These are phyloP conservation scores for Acacia concinna DNA, from an alignment of 331 rosid species.

Conservation along the genomic window DNA sequence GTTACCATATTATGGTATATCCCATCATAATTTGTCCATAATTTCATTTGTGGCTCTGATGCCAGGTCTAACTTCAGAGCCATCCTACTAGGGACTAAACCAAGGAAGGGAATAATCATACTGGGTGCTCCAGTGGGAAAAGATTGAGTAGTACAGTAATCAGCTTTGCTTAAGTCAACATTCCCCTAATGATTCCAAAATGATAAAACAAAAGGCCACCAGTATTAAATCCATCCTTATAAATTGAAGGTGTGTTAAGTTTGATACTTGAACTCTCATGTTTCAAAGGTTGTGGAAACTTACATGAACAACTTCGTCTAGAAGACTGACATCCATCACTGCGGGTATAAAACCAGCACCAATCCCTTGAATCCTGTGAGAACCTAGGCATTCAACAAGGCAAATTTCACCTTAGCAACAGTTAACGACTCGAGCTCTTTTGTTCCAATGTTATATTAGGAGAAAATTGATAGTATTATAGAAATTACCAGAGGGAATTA, in stretches of 20 bases:
- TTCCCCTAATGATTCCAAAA: constrained; percentile 13
- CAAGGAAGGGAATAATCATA: constrained; percentile 11
- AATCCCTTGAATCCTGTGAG: constrained; percentile 84
- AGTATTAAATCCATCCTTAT: neutral
- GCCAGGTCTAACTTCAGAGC: constrained; percentile 8
- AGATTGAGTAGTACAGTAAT: neutral
- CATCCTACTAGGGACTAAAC: neutral
- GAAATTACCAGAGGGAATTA: neutral
- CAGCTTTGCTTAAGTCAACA: constrained; percentile 4
- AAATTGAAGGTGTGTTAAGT: neutral
- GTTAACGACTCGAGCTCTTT: neutral
- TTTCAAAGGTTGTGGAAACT: constrained; percentile 28
- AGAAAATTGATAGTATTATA: neutral
- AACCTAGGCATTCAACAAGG: constrained; percentile 45
- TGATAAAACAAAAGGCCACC: neutral
- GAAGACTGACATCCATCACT: constrained; percentile 53
- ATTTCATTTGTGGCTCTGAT: neutral
- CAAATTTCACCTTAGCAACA: constrained; percentile 17
- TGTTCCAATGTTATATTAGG: neutral
- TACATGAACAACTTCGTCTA: constrained; percentile 69
- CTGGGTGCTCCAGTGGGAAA: constrained; percentile 4
- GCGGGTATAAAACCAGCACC: constrained; percentile 77
- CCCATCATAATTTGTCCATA: neutral
- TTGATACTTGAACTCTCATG: constrained; percentile 1
- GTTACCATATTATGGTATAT: neutral